phyloP scores from a whole-genome alignment of 768 basidiomycete genomes.

The Leccinellum albellum region DNA sequence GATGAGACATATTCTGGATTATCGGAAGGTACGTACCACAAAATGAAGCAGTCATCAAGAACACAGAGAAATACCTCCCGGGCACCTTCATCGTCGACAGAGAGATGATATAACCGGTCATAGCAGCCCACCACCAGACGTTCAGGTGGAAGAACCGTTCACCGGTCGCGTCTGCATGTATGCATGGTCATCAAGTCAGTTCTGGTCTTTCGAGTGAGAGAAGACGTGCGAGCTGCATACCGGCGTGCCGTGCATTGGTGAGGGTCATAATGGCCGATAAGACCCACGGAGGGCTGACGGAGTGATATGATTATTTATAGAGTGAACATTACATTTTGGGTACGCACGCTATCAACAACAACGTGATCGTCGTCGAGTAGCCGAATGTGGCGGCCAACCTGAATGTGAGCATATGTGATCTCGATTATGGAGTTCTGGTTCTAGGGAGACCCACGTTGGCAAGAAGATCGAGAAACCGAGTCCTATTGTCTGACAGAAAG shows the following conservation, averaged over 20 bases:
- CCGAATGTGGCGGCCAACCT: neutral
- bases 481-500: neutral
- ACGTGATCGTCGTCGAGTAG: neutral
- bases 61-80: neutral
- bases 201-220: neutral
- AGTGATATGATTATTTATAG: neutral
- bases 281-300: neutral
- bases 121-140: neutral
- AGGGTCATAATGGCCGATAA: neutral
- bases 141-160: neutral
- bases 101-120: neutral
- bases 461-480: neutral
- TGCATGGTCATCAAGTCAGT: no score
- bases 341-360: neutral
- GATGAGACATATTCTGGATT: neutral
- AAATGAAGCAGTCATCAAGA: neutral
- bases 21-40: neutral
- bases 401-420: neutral
- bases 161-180: neutral
- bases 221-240: neutral
- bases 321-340: neutral
- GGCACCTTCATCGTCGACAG: neutral
- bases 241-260: neutral
- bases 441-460: neutral
- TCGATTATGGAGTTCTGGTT: neutral